Evolutionary conservation across 2,329 filamentous ascomycete genomes (phyloP).

Genomic region (Hymenoscyphus albidus): DNA sequence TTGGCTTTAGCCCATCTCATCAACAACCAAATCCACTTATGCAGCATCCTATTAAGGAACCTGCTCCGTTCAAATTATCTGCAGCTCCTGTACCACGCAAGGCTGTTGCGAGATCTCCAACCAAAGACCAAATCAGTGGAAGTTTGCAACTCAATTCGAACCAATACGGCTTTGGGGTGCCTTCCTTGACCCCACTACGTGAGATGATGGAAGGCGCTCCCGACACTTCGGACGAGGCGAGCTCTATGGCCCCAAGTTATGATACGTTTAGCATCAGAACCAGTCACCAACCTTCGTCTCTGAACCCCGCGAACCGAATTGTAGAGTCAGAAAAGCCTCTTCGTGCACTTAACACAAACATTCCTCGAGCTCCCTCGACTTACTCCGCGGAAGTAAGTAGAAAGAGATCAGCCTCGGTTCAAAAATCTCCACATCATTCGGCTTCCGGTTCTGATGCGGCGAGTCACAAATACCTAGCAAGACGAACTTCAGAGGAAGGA

Average conservation of each 20-base stretch:
- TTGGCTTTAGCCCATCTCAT: slow-evolving; percentile 19
- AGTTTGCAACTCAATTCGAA: slow-evolving; percentile 11
- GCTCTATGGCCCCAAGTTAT: slow-evolving; percentile 25
- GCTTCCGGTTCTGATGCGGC: slow-evolving; percentile 48
- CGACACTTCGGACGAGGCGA: slow-evolving; percentile 33
- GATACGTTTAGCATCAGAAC: slow-evolving; percentile 19
- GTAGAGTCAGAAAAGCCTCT: slow-evolving; percentile 19
- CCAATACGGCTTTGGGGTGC: slow-evolving; percentile 18
- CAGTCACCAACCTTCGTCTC: slow-evolving; percentile 14
- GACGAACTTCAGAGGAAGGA: slow-evolving; percentile 57
- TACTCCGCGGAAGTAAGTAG: slow-evolving; percentile 16
- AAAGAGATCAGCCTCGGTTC: slow-evolving; percentile 25
- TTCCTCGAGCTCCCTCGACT: slow-evolving; percentile 19
- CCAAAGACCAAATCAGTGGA: slow-evolving; percentile 10
- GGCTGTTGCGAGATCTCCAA: slow-evolving; percentile 7
- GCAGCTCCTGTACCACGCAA: slow-evolving; percentile 28
- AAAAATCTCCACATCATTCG: slow-evolving; percentile 37
- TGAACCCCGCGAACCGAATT: slow-evolving; percentile 13
- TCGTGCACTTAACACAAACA: slow-evolving; percentile 12
- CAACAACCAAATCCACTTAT: slow-evolving; percentile 9
- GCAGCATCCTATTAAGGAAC: slow-evolving; percentile 9
- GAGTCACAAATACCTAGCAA: slow-evolving; percentile 45
- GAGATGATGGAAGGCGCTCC: slow-evolving; percentile 34
- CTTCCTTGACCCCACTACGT: slow-evolving; percentile 34
- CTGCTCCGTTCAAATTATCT: slow-evolving; percentile 26